Evolutionary conservation across 495 filamentous ascomycete genomes (phyloP).

Genomic region (Xylaria castorea): DNA sequence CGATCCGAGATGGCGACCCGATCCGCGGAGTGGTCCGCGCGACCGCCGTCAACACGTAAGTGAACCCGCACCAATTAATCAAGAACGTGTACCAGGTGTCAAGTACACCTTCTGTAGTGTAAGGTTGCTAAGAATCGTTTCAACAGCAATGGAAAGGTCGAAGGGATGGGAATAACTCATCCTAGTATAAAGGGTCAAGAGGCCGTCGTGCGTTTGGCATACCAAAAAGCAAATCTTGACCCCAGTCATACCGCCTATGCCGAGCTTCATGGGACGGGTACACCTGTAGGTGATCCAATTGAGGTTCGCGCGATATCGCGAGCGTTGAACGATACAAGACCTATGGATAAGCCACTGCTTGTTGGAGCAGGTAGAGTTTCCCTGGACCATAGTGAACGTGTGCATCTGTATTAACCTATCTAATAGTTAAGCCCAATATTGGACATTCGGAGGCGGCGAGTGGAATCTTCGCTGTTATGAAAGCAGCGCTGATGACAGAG

Average conservation of each 20-base stretch:
- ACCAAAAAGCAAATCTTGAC: conserved; percentile 49
- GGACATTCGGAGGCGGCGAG: conserved; percentile 50
- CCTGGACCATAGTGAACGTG: background rate
- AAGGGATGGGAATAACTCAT: conserved; percentile 61
- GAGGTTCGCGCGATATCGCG: conserved; percentile 51
- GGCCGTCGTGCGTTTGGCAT: conserved; percentile 58
- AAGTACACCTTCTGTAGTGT: background rate
- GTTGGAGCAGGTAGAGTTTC: conserved; percentile 57
- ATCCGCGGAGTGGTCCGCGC: conserved; percentile 68
- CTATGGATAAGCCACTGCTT: conserved; percentile 44
- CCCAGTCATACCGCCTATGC: conserved; percentile 43
- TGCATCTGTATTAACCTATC: background rate
- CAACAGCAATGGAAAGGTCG: conserved; percentile 56
- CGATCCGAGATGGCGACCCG: conserved; percentile 57
- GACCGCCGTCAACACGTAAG: conserved; percentile 59
- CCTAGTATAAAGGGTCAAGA: conserved; percentile 63
- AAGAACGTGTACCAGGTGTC: background rate
- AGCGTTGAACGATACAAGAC: conserved; percentile 46
- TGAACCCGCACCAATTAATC: conserved; percentile 33
- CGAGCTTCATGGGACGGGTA: conserved; percentile 54
- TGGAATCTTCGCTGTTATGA: conserved; percentile 62
- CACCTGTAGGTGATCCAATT: conserved; percentile 58
- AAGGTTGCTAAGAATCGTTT: background rate
- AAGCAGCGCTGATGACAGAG: conserved; percentile 61
- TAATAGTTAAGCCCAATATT: conserved; percentile 51